These are phyloP conservation scores for Rosa lucieae DNA, from an alignment of 306 rosid genomes.

Conservation along the genomic window DNA sequence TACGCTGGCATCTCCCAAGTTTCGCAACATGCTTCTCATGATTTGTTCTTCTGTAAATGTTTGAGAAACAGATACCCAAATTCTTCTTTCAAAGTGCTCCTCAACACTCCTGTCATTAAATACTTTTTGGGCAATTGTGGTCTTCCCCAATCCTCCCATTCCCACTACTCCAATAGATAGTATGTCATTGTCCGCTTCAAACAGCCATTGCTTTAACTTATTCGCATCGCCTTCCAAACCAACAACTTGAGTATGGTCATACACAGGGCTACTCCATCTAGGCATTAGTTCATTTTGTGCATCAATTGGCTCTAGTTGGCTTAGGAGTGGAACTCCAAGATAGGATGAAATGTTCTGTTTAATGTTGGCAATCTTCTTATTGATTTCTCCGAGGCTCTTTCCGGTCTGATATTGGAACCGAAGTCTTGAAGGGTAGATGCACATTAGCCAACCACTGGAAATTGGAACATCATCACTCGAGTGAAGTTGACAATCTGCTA, in stretches of 20 bases:
- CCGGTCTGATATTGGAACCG: slow-evolving; percentile 26
- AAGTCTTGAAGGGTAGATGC: slow-evolving; percentile 23
- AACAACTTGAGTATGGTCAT: slow-evolving; percentile 38
- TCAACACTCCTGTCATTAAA: slow-evolving; percentile 29
- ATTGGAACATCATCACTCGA: slow-evolving; percentile 7
- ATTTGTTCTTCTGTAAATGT: slow-evolving; percentile 33
- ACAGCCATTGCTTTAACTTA: slow-evolving; percentile 33
- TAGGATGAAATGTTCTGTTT: slow-evolving; percentile 22
- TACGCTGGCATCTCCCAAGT: slow-evolving; percentile 33
- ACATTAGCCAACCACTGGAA: slow-evolving; percentile 26
- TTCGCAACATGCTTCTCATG: slow-evolving; percentile 32
- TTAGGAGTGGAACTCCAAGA: slow-evolving; percentile 24
- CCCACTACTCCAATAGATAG: slow-evolving; percentile 37
- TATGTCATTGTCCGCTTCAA: slow-evolving; percentile 27
- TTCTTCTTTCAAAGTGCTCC: slow-evolving; percentile 30
- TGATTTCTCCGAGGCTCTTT: slow-evolving; percentile 29
- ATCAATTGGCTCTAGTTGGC: not conserved
- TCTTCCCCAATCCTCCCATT: slow-evolving; percentile 38
- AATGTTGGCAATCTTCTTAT: slow-evolving; percentile 7
- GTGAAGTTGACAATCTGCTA: slow-evolving; percentile 36
- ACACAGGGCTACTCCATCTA: slow-evolving; percentile 39
- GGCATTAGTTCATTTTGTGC: slow-evolving; percentile 26
- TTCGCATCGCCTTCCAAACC: slow-evolving; percentile 36
- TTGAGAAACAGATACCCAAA: slow-evolving; percentile 40
- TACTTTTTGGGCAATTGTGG: slow-evolving; percentile 35